Evolutionary conservation across 2,329 filamentous ascomycete species (phyloP).

Genomic region (Escovopsis sp.): DNA sequence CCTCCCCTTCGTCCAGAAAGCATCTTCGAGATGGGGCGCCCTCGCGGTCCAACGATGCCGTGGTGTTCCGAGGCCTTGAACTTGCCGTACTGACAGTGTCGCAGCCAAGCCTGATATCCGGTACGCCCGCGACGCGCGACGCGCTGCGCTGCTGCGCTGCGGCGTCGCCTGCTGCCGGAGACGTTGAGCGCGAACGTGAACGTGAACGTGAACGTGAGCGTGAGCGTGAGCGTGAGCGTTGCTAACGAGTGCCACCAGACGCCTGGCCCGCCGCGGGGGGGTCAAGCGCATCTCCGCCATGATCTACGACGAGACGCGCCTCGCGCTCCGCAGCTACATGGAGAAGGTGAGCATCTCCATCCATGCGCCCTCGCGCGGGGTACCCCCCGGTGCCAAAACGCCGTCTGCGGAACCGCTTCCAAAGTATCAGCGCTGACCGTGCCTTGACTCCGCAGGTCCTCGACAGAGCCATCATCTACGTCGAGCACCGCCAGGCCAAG

Average conservation of each 20-base stretch:
- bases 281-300: constrained; percentile 54
- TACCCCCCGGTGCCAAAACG: no score
- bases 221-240: neutral
- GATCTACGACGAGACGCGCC: constrained; percentile 50
- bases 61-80: no score
- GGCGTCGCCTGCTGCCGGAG: no score
- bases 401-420: no score
- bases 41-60: no score
- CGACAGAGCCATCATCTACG: constrained; percentile 30
- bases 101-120: constrained; percentile 40
- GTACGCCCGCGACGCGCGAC: constrained; percentile 17
- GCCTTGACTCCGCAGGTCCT: constrained; percentile 30
- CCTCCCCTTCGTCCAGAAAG: no score
- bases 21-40: neutral
- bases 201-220: neutral
- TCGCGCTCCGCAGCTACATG: constrained; percentile 35
- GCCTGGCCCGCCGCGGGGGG: constrained; percentile 60
- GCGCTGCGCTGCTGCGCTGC: neutral
- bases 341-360: constrained; percentile 23
- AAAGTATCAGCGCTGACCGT: no score
- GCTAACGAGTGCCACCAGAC: constrained; percentile 26
- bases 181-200: no score
- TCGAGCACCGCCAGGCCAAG: constrained; percentile 41
- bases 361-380: neutral
- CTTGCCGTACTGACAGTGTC: constrained; percentile 5